Evolutionary conservation across 495 filamentous ascomycete genomes (phyloP), one percentile per base, ranked within the genome.

Genomic region (Podospora pseudocomata): DNA sequence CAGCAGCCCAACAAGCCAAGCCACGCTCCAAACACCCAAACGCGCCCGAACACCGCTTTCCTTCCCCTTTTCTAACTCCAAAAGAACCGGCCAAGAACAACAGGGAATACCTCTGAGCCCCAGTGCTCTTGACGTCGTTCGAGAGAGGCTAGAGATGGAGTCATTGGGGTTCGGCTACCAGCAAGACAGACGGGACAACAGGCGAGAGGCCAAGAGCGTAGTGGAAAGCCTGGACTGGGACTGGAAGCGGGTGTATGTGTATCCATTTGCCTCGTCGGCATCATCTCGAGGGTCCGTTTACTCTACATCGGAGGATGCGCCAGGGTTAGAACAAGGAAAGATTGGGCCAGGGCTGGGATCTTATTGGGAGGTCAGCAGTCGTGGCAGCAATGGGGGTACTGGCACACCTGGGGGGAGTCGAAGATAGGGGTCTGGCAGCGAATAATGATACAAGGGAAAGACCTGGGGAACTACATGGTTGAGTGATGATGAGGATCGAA

Each of bases 211-310:
- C 5, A 32, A 61, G 59, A 28, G 23, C 23, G 59, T 61, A 5
- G 59, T 63, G 32, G 61, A 63, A 5, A 39, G 28, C 11, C 3
- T 63, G 32, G 61, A 63, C 30, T 63, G 61, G 61, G 61, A 63
- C 61, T 63, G 61, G 61, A 63, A 63, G 61, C 49, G n/a, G 61
- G 61, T 63, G 18, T 63, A 63, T 18, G 61, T 63, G 28, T 63
- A 63, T 49, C 61, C 61, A 4, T 58, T 58, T 26, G 18, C 55
- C 18, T 58, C n/a, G 13, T 58, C 55, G 6, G 55, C 23, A 20
- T 49, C 39, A 5, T 49, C 39, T 49, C 39, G 39, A 11, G 39
- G 39, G 39, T 49, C 39, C 3, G 39, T 49, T 11, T 49, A 49
- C 15, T 49, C 39, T 49, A 49, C 39, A 0, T 13, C 15, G 39